Base-by-base conservation (phyloP, 768 basidiomycete species). In the Coprinopsis strossmayeri region DNA sequence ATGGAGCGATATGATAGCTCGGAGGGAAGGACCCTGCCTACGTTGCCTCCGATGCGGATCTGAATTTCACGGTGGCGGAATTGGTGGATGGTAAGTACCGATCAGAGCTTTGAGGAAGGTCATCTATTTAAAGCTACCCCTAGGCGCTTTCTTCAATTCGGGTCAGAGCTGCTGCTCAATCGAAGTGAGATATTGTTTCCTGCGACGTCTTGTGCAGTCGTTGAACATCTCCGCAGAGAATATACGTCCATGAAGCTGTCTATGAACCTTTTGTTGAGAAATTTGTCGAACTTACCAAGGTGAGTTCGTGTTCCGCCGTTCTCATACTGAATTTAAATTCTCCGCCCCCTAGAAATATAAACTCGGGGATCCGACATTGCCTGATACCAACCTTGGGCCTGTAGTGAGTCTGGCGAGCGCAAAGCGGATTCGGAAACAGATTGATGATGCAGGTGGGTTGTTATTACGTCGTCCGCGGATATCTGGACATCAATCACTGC, bases 1-100 rank as follows among this genome's bases (percentile, higher is more conserved):
- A n/a, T n/a, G n/a, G n/a, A n/a, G n/a, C n/a, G 26, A 21, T 15
- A 34, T 17, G 40, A 17, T 54, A 91, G 87, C 80, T 99, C 13
- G 96, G 96, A 1, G 96, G 96, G 1, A 98, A 99, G 65, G 96
- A 99, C 60, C 92, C 96, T 2, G 96, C 95, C 1, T 99, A 97
- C 59, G 93, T 99, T 4, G 72, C 92, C 20, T 67, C 78, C 1
- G 95, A 97, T 63, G 91, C 87, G 0, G 81, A 96, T 65, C 59
- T 96, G 1, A 77, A 79, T 10, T 97, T 87, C 58, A 86, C 92
- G 0, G 84, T 81, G 11, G 76, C 79, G 20, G 86, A 97, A 58
- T 77, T 98, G 2, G 93, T 93, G 1, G 96, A 99, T 65, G 95
- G 93, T 85, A 48, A 42, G 71, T 55, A 13, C 20, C 18, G 20